Evolutionary conservation across 2,329 filamentous ascomycete species (phyloP).

Genomic region (Trichoderma brevicompactum): DNA sequence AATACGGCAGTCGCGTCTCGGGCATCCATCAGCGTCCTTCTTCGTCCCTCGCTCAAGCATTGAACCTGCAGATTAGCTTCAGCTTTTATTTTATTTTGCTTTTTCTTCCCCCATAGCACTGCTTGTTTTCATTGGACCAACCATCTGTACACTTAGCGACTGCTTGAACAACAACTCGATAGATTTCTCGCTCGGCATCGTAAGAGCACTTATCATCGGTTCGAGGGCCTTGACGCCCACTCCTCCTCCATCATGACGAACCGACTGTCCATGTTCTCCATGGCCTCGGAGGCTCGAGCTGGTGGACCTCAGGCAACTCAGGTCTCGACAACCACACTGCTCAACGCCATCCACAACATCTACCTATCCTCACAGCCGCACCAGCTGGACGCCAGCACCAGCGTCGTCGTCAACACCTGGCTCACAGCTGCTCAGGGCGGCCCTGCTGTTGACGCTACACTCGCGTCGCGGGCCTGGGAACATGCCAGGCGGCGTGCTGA

Average conservation of each 20-base stretch:
- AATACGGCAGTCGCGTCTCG: constrained; percentile 23
- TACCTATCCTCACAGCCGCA: constrained; percentile 85
- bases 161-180: not conserved
- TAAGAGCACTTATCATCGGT: constrained; percentile 10
- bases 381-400: constrained; percentile 84
- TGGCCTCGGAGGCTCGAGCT: constrained; percentile 62
- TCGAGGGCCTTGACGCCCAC: constrained; percentile 34
- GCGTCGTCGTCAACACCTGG: constrained; percentile 94
- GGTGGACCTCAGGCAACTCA: constrained; percentile 73
- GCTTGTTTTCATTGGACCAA: constrained; percentile 6
- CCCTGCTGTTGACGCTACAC: constrained; percentile 74
- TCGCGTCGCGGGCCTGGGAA: constrained; percentile 89
- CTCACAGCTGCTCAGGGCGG: constrained; percentile 75
- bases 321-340: constrained; percentile 87
- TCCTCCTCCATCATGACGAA: constrained; percentile 55
- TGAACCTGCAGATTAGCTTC: constrained; percentile 10
- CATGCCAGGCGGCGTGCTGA: constrained; percentile 93
- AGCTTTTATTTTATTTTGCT: not conserved
- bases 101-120: constrained; percentile 4
- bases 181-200: not conserved
- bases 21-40: not conserved
- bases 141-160: constrained; percentile 1
- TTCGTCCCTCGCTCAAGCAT: constrained; percentile 13
- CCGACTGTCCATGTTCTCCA: constrained; percentile 71
- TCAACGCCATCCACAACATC: constrained; percentile 89